A percentile compares a stretch with the other conserved stretches of the same genome.
Evolutionary conservation across 805 yeast species (phyloP).

Genomic region (Henningerozyma blattae): DNA sequence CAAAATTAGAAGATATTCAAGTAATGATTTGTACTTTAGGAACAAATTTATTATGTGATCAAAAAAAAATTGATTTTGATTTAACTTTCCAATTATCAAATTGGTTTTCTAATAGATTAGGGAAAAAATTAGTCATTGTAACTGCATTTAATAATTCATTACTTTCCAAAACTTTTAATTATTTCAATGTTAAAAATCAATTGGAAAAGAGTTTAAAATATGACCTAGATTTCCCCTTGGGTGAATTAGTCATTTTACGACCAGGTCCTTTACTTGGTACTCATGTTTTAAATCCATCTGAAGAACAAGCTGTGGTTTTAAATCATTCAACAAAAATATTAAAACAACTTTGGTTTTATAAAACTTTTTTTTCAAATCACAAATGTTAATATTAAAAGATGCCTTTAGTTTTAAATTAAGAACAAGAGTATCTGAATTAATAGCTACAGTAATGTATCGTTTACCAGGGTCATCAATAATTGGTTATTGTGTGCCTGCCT

Average conservation of each 20-base stretch:
- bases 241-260: conserved; percentile 10
- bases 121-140: conserved; percentile 11
- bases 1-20: conserved; percentile 3
- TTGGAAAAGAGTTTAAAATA: conserved; percentile 11
- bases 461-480: conserved; percentile 13
- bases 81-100: conserved; percentile 9
- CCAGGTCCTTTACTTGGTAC: conserved; percentile 23
- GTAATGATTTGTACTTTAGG: conserved; percentile 14
- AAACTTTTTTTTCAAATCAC: conserved; percentile 5
- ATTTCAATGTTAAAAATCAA: conserved; percentile 11
- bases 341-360: conserved; percentile 3
- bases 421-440: conserved; percentile 10
- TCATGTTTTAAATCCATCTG: conserved; percentile 3
- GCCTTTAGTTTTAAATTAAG: background rate
- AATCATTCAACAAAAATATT: conserved; percentile 2
- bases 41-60: conserved; percentile 2
- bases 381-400: conserved; percentile 5
- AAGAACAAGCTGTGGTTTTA: conserved; percentile 1
- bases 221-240: conserved; percentile 4
- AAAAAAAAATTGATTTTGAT: conserved; percentile 11
- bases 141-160: conserved; percentile 15
- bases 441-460: conserved; percentile 12
- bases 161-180: conserved; percentile 9
- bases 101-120: conserved; percentile 5
- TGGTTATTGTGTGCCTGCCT: conserved; percentile 16